Conservation (phyloP, 1,284 basidiomycete genomes). For the Cystobasidium sp. region DNA sequence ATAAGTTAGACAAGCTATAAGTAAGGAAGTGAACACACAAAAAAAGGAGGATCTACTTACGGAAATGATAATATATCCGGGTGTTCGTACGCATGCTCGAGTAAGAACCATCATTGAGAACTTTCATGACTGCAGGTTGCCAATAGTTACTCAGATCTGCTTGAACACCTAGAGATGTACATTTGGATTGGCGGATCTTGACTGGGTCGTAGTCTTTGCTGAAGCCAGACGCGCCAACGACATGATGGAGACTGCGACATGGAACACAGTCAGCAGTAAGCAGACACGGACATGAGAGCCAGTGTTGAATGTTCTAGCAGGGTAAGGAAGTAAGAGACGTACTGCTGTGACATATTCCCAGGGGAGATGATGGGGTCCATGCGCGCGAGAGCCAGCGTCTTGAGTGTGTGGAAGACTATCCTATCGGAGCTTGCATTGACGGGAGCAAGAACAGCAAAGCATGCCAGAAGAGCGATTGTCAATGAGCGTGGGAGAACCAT, state of each 20-base stretch:
- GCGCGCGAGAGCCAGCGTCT: constrained; percentile 22
- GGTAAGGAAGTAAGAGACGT: not conserved
- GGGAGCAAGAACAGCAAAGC: not conserved
- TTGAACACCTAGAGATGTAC: constrained; percentile 24
- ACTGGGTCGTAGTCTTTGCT: constrained; percentile 24
- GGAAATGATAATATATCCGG: constrained; percentile 15
- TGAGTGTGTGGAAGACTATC: constrained; percentile 20
- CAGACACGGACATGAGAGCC: too few species aligned
- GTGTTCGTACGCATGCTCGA: not conserved
- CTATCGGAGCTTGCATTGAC: not conserved
- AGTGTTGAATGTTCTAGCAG: too few species aligned
- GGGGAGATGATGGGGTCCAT: constrained; percentile 29
- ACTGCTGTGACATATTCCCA: constrained; percentile 22
- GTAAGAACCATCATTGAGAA: constrained; percentile 30
- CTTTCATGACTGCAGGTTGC: constrained; percentile 13
- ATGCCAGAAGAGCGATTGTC: not conserved
- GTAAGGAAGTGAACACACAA: not conserved
- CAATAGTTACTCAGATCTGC: constrained; percentile 32
- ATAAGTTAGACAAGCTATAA: too few species aligned
- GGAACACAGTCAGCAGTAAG: too few species aligned
- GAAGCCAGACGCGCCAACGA: constrained; percentile 31
- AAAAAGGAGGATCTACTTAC: not conserved
- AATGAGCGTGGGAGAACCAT: not conserved
- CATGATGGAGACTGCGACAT: constrained; percentile 15
- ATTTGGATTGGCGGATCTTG: constrained; percentile 16